Percentiles rank a stretch among this genome's conserved stretches.
Conservation (phyloP, 768 basidiomycete species). For the Russula ochroleuca region DNA sequence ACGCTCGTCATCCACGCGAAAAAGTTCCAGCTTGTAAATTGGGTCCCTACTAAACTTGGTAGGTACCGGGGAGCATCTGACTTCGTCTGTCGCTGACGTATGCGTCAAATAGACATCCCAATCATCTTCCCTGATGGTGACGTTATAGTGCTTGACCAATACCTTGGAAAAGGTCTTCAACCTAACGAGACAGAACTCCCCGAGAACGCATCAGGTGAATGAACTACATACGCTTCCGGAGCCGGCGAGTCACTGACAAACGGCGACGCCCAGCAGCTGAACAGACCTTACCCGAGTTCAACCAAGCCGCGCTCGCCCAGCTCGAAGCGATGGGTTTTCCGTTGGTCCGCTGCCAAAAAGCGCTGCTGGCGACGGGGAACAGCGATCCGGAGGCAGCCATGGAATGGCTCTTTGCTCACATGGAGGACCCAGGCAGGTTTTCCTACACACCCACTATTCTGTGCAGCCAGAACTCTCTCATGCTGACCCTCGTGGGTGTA, state of each 20-base stretch:
- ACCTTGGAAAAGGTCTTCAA: conserved; percentile 68
- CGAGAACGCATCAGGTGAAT: conserved; percentile 42
- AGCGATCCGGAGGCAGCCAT: conserved; percentile 75
- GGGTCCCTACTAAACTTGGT: conserved; percentile 96
- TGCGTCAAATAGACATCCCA: conserved; percentile 65
- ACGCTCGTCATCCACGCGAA: conserved; percentile 86
- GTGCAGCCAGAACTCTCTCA: not conserved
- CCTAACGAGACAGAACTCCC: conserved; percentile 66
- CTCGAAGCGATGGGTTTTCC: conserved; percentile 94
- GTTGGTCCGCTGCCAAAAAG: conserved; percentile 77
- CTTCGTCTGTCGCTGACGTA: not conserved
- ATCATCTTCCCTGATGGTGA: conserved; percentile 60
- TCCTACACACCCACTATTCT: not conserved
- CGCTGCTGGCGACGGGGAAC: conserved; percentile 82
- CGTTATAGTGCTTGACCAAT: conserved; percentile 55
- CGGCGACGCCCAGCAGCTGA: conserved; percentile 28
- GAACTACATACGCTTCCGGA: not conserved
- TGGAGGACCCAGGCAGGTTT: conserved; percentile 82
- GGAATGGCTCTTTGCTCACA: conserved; percentile 93
- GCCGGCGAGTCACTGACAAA: not conserved
- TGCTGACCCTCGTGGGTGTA: not conserved
- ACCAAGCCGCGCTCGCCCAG: conserved; percentile 67
- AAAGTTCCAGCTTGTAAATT: conserved; percentile 92
- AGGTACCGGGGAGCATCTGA: conserved; percentile 25
- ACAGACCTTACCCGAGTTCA: conserved; percentile 56